Conservation (phyloP, 2,329 filamentous ascomycete species). For the Coleophoma cylindrospora region DNA sequence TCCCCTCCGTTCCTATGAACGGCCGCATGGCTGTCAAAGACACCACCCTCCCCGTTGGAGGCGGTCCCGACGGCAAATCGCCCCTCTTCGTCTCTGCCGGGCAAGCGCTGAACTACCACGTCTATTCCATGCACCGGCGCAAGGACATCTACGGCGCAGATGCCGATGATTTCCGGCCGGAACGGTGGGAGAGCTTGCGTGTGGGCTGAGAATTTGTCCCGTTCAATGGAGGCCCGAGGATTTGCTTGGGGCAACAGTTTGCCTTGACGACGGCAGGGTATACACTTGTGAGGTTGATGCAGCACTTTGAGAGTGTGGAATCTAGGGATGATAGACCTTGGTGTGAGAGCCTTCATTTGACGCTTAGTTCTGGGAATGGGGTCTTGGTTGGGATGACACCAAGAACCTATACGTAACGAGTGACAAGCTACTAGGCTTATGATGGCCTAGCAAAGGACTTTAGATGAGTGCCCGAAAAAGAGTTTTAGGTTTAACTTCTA, state of each 20-base stretch:
- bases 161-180: slow-evolving; percentile 30
- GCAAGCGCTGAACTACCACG: slow-evolving; percentile 59
- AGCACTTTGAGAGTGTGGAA: slow-evolving; percentile 22
- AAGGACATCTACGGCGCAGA: slow-evolving; percentile 30
- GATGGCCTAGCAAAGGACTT: too few species aligned
- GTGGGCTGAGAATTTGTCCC: slow-evolving; percentile 2
- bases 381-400: neutral
- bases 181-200: slow-evolving; percentile 28
- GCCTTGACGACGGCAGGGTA: slow-evolving; percentile 2
- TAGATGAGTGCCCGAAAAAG: too few species aligned
- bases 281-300: slow-evolving; percentile 1
- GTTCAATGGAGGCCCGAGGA: slow-evolving; percentile 2
- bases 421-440: too few species aligned
- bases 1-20: slow-evolving; percentile 21
- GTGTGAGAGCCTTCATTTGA: neutral
- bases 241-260: slow-evolving; percentile 39
- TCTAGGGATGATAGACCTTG: neutral
- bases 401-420: neutral
- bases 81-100: slow-evolving; percentile 10
- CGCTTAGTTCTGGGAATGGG: neutral
- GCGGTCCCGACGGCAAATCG: slow-evolving; percentile 20
- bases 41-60: slow-evolving; percentile 24
- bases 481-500: too few species aligned
- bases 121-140: slow-evolving; percentile 72
- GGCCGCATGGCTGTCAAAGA: slow-evolving; percentile 13